Base-by-base conservation (phyloP, 73 alveolate species). In the Blepharisma japonicum region DNA sequence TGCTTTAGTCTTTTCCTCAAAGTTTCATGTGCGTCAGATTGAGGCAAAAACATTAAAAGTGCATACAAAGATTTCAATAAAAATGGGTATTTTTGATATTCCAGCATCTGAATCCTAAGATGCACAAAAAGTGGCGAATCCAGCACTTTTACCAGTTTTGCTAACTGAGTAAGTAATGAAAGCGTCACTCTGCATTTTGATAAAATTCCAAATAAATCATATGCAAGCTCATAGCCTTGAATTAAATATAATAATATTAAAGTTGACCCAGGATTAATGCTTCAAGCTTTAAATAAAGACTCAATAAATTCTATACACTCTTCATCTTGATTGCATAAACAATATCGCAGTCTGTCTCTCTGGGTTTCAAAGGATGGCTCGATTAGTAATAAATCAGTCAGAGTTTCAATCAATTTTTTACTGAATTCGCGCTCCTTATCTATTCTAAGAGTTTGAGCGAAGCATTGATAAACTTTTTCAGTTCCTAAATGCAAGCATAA, bases 221-320 rank as follows among this genome's bases (percentile, higher is more conserved):
- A 70, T 7, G 55, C n/a, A 70, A 70, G 80, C 46, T 70, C 56
- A 70, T 70, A 70, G 14, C 71, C 80, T 80, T 70, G 56, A 7
- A 47, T 54, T 39, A 70, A 18, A 70, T 14, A 70, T n/a, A n/a
- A 9, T 2, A 70, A 6, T 2, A 18, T n/a, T 38, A 70, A n/a
- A 2, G 80, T 54, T 38, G 80, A 70, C 11, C 11, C 80, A 7
- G 80, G 80, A 45, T 47, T 70, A 1, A 14, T 7, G 46, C 80
- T 14, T 54, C 80, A 70, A 45, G 80, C 42, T 39, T 47, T 70
- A 47, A 70, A 70, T 45, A 70, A 47, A 39, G 27, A 7, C 46
- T 70, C 56, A 47, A 70, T 2, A 38, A 70, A 39, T 45, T 70
- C 80, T 14, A 61, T 61, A 5, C 74, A 61, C 0, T 0, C 2